These are phyloP conservation scores for Aspergillus eucalypticola DNA, from an alignment of 2,329 filamentous ascomycete genomes.

Conservation along the genomic window DNA sequence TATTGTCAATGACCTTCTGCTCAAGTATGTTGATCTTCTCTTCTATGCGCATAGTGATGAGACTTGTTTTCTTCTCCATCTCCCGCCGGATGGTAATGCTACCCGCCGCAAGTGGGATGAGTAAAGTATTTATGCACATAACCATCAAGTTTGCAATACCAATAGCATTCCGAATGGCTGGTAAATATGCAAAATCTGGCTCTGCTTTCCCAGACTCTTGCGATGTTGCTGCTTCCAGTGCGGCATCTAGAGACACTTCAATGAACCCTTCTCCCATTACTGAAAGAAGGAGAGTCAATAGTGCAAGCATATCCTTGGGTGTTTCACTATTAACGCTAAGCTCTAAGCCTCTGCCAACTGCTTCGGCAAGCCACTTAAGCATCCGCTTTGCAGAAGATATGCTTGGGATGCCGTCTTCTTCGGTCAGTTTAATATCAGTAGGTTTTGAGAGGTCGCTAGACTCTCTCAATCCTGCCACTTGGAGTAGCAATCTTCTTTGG, in stretches of 20 bases:
- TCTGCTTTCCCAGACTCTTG: slow-evolving; percentile 80
- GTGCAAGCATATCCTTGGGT: slow-evolving; percentile 85
- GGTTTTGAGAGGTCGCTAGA: slow-evolving; percentile 66
- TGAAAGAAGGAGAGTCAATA: slow-evolving; percentile 78
- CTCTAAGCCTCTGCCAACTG: slow-evolving; percentile 85
- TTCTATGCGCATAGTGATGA: slow-evolving; percentile 75
- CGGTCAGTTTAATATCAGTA: slow-evolving; percentile 85
- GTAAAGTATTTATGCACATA: slow-evolving; percentile 84
- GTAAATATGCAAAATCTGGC: slow-evolving; percentile 83
- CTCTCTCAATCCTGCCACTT: slow-evolving; percentile 79
- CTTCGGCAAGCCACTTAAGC: slow-evolving; percentile 96
- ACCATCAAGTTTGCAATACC: slow-evolving; percentile 92
- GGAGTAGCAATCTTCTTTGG: slow-evolving; percentile 86
- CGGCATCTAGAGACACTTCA: slow-evolving; percentile 65
- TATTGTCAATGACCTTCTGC: slow-evolving; percentile 69
- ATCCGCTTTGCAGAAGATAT: slow-evolving; percentile 92
- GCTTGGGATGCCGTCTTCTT: slow-evolving; percentile 82
- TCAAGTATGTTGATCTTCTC: slow-evolving; percentile 75
- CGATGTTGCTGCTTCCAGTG: slow-evolving; percentile 71
- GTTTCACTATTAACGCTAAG: slow-evolving; percentile 85
- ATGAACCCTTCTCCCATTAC: slow-evolving; percentile 84
- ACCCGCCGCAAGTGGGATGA: slow-evolving; percentile 83
- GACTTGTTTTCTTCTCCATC: slow-evolving; percentile 79
- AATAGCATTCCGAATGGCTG: slow-evolving; percentile 75
- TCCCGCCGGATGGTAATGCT: slow-evolving; percentile 88